These are phyloP conservation scores for Candida mesenterica DNA, from an alignment of 1,139 yeast genomes.

Conservation along the genomic window DNA sequence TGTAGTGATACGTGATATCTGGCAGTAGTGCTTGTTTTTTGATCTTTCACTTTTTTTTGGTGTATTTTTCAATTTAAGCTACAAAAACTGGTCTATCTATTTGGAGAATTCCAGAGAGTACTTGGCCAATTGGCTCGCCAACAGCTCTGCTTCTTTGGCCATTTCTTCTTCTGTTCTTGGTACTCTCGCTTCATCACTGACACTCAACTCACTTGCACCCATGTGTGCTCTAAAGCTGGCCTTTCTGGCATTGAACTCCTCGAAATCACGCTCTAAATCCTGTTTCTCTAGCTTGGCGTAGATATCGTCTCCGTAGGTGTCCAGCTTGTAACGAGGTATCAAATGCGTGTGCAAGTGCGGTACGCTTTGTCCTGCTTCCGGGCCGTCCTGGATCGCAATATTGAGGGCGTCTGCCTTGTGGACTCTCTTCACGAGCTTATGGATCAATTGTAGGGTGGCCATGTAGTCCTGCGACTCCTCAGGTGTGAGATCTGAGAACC, in stretches of 20 bases:
- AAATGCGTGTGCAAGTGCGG: constrained; percentile 94
- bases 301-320: constrained; percentile 71
- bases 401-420: constrained; percentile 82
- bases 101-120: too few species aligned
- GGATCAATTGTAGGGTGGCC: constrained; percentile 68
- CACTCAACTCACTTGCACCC: constrained; percentile 31
- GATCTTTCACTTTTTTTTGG: neutral
- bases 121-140: neutral
- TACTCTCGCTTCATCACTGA: constrained; percentile 48
- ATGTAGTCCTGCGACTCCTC: constrained; percentile 81
- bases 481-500: constrained; percentile 63
- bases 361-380: constrained; percentile 90
- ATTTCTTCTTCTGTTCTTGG: constrained; percentile 59
- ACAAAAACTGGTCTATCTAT: too few species aligned
- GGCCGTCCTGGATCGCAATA: constrained; percentile 93
- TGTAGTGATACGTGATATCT: neutral
- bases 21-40: too few species aligned
- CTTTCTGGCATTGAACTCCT: constrained; percentile 33
- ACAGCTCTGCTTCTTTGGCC: constrained; percentile 61
- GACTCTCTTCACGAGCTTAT: constrained; percentile 57
- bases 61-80: too few species aligned
- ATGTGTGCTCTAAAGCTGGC: constrained; percentile 15
- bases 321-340: constrained; percentile 70
- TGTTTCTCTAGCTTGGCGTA: constrained; percentile 56
- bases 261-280: constrained; percentile 32